A percentile compares a stretch with the other conserved stretches of the same genome.
phyloP scores from a whole-genome alignment of 257 asterid genomes.

The Solanum ossicruentum region DNA sequence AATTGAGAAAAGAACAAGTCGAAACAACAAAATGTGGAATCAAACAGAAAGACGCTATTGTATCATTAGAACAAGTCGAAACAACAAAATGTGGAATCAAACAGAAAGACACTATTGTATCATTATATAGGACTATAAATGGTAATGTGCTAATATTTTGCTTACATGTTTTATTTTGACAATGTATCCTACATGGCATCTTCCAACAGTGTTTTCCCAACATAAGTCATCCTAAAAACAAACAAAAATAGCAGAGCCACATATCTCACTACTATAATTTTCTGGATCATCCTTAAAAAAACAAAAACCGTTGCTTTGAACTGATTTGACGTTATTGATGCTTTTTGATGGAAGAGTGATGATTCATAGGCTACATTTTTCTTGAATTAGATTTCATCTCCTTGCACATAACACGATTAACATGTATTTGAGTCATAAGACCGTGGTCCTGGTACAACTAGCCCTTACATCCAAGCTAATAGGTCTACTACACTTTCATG shows the following conservation, averaged over 20 bases:
- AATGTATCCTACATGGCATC: background rate
- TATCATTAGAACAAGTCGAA: background rate
- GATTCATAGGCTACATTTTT: background rate
- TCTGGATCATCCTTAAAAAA: background rate
- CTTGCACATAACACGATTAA: background rate
- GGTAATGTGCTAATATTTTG: background rate
- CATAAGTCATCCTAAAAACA: background rate
- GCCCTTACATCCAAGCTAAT: background rate
- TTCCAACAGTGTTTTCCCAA: background rate
- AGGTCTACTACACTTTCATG: background rate
- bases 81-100: background rate
- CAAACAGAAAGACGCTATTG: background rate
- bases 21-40: background rate
- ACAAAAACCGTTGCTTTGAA: background rate
- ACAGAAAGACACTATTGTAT: background rate
- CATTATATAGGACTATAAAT: background rate
- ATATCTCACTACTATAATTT: background rate
- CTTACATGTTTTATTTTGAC: background rate
- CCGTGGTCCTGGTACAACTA: background rate
- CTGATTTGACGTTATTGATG: background rate
- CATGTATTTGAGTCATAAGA: background rate
- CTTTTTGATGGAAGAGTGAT: background rate
- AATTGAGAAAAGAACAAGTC: background rate
- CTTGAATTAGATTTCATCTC: background rate
- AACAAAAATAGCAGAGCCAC: background rate